Percentiles rank a stretch among this genome's conserved stretches.
Conservation (phyloP, 2,329 filamentous ascomycete species). For the Colletotrichum higginsianum region DNA sequence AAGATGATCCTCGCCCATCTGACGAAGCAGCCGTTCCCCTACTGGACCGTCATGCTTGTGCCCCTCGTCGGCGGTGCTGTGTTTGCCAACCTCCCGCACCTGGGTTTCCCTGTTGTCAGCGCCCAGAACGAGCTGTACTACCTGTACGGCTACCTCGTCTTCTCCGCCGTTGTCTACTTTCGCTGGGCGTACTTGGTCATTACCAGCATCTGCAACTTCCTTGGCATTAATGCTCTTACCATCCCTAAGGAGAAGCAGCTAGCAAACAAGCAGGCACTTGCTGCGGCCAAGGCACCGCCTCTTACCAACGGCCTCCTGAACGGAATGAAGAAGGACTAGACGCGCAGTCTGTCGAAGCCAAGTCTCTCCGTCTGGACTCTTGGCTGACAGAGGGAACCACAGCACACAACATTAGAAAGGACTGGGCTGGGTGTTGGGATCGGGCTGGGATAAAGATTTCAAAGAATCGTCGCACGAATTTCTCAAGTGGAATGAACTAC, state of each 20-base stretch:
- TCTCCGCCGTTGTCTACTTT: slow-evolving; percentile 89
- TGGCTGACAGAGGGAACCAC: not conserved
- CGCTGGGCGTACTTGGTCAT: slow-evolving; percentile 94
- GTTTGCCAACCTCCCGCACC: slow-evolving; percentile 83
- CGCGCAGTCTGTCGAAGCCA: not conserved
- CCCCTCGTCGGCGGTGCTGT: slow-evolving; percentile 90
- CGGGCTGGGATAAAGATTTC: not conserved
- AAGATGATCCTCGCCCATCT: slow-evolving; percentile 99
- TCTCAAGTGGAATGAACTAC: slow-evolving; percentile 15
- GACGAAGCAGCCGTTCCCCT: slow-evolving; percentile 93
- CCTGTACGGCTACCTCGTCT: slow-evolving; percentile 86
- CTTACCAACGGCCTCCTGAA: slow-evolving; percentile 47
- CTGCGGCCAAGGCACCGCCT: slow-evolving; percentile 50
- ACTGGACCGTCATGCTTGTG: slow-evolving; percentile 92
- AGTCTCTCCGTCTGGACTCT: not conserved
- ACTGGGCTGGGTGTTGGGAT: not conserved
- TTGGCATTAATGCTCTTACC: slow-evolving; percentile 95
- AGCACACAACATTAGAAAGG: slow-evolving; percentile 14
- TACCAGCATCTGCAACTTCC: slow-evolving; percentile 89
- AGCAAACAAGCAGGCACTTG: slow-evolving; percentile 64
- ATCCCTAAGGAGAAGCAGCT: slow-evolving; percentile 77
- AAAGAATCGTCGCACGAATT: not conserved
- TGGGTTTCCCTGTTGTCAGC: slow-evolving; percentile 79
- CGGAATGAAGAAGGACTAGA: slow-evolving; percentile 48
- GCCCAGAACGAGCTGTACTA: slow-evolving; percentile 82